Evolutionary conservation across 495 filamentous ascomycete genomes (phyloP).

Genomic region (Penicillium riverlandense): DNA sequence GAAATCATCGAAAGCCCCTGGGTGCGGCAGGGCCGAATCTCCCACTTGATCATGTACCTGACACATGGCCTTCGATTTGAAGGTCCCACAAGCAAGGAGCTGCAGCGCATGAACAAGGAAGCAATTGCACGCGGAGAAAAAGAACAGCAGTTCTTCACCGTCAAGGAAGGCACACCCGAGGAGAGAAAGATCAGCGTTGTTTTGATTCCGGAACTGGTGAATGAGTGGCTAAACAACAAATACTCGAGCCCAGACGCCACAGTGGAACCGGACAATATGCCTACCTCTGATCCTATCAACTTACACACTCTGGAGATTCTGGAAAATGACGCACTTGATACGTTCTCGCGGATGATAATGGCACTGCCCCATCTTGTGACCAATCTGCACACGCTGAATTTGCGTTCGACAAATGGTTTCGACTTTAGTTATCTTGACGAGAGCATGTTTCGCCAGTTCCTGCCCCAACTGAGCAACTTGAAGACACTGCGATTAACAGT

Average conservation of each 20-base stretch:
- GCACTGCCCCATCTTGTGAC: slow-evolving; percentile 16
- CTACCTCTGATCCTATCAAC: slow-evolving; percentile 1
- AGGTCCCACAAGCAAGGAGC: slow-evolving; percentile 9
- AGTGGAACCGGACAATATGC: slow-evolving; percentile 6
- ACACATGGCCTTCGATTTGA: slow-evolving; percentile 19
- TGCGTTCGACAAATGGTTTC: slow-evolving; percentile 12
- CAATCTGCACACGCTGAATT: slow-evolving; percentile 9
- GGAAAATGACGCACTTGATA: slow-evolving; percentile 18
- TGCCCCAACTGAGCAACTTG: slow-evolving; percentile 8
- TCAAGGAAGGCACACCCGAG: background rate
- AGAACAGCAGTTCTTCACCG: slow-evolving; percentile 2
- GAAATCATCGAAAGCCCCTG: slow-evolving; percentile 12
- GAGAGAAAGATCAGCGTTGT: slow-evolving; percentile 8
- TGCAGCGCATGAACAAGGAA: background rate
- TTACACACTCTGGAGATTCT: slow-evolving; percentile 15
- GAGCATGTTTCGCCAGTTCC: background rate
- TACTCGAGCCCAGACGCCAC: background rate
- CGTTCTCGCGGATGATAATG: slow-evolving; percentile 12
- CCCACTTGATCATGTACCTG: slow-evolving; percentile 12
- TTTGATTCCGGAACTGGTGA: slow-evolving; percentile 5
- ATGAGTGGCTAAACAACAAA: slow-evolving; percentile 5
- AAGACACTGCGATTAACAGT: slow-evolving; percentile 16
- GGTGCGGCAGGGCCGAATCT: slow-evolving; percentile 13
- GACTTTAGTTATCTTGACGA: slow-evolving; percentile 10
- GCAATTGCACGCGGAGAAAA: slow-evolving; percentile 9